Evolutionary conservation across 1,284 basidiomycete genomes (phyloP).

Genomic region (Vanrija pseudolonga): DNA sequence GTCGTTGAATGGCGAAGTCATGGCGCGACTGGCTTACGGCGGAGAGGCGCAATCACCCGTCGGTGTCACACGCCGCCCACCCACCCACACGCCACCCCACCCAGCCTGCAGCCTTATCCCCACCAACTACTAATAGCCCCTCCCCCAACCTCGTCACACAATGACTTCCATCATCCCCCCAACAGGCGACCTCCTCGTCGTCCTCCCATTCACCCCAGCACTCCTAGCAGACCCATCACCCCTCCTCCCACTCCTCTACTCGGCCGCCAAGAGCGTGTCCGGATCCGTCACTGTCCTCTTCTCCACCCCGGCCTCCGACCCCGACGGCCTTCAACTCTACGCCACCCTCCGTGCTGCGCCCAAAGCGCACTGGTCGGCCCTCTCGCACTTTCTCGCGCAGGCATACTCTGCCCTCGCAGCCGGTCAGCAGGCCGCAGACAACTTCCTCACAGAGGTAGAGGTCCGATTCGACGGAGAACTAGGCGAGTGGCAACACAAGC

Average conservation of each 20-base stretch:
- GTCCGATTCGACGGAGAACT: constrained; percentile 41
- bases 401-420: constrained; percentile 43
- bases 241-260: constrained; percentile 23
- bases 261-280: constrained; percentile 18
- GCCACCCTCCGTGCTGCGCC: constrained; percentile 17
- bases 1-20: no score
- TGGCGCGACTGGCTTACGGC: no score
- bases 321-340: constrained; percentile 24
- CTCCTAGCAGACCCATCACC: constrained; percentile 22
- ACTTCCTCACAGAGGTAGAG: constrained; percentile 42
- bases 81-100: no score
- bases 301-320: constrained; percentile 18
- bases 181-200: constrained; percentile 19
- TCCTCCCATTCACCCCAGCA: constrained; percentile 35
- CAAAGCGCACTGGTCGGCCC: constrained; percentile 23
- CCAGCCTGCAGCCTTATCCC: no score
- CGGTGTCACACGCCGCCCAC: no score
- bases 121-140: no score
- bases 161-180: constrained; percentile 1
- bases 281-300: constrained; percentile 26
- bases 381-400: constrained; percentile 43
- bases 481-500: constrained; percentile 23
- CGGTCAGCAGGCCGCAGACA: constrained; percentile 36
- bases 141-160: neutral
- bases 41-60: no score